Conservation (phyloP, 2,329 filamentous ascomycete genomes). For the Alternaria angustiovoidea region DNA sequence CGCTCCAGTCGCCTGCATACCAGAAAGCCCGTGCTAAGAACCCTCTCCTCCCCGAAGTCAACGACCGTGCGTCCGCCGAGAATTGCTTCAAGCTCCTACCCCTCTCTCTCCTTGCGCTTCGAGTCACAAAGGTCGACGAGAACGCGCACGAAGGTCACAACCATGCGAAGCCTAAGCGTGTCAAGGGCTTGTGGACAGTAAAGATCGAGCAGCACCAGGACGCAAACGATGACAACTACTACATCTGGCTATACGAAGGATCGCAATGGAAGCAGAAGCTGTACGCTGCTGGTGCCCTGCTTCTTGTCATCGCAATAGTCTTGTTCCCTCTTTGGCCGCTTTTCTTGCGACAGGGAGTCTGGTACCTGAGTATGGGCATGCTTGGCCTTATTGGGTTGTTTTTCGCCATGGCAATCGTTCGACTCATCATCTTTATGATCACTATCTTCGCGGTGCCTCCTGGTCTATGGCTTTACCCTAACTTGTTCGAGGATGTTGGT, state of each 20-base stretch:
- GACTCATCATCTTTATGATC: constrained; percentile 90
- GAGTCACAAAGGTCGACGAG: constrained; percentile 83
- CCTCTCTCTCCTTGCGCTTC: constrained; percentile 89
- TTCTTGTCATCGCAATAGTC: constrained; percentile 85
- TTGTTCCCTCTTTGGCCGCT: constrained; percentile 97
- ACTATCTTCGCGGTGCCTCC: constrained; percentile 86
- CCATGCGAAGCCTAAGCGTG: constrained; percentile 72
- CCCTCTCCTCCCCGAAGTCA: constrained; percentile 85
- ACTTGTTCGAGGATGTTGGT: constrained; percentile 97
- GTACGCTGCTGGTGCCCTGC: constrained; percentile 83
- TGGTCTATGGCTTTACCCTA: constrained; percentile 97
- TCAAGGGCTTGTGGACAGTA: constrained; percentile 97
- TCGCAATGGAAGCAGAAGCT: constrained; percentile 93
- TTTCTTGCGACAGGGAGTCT: constrained; percentile 88
- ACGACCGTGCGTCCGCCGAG: constrained; percentile 85
- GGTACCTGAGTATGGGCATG: constrained; percentile 96
- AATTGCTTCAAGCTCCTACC: constrained; percentile 95
- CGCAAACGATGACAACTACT: constrained; percentile 85
- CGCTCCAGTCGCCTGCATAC: constrained; percentile 87
- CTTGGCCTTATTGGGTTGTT: constrained; percentile 89
- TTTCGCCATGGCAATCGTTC: constrained; percentile 97
- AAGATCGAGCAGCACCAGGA: constrained; percentile 97
- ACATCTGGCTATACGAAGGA: constrained; percentile 95
- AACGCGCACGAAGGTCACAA: constrained; percentile 71
- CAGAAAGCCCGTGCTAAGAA: constrained; percentile 89